These are phyloP conservation scores for Globisporangium acanthophoron DNA, from an alignment of 352 stramenopile genomes.

Conservation along the genomic window DNA sequence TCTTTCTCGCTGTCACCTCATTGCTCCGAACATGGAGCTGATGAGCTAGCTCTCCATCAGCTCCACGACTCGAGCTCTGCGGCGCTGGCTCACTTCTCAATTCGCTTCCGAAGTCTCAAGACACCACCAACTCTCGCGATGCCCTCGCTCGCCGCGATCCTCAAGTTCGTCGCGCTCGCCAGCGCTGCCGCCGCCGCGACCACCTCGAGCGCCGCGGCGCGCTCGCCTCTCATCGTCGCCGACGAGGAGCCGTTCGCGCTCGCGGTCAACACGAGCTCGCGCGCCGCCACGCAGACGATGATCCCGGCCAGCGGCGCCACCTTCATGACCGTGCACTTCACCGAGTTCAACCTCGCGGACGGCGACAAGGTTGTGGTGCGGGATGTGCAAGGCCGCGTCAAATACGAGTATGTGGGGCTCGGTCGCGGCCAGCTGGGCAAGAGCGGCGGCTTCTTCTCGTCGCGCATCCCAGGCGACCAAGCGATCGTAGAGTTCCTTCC, in stretches of 20 bases:
- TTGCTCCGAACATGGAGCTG: too few species aligned
- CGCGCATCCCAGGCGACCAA: constrained; percentile 14
- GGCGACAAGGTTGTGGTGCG: constrained; percentile 23
- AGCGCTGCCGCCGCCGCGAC: not conserved
- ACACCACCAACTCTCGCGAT: not conserved
- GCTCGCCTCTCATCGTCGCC: constrained; percentile 17
- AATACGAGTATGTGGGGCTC: constrained; percentile 22
- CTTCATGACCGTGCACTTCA: constrained; percentile 40
- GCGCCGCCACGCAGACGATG: constrained; percentile 11
- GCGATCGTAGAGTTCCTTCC: constrained; percentile 24
- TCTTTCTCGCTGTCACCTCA: not conserved
- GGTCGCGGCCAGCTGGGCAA: constrained; percentile 26
- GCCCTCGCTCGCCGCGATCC: not conserved
- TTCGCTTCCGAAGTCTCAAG: not conserved
- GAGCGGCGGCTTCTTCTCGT: constrained; percentile 29
- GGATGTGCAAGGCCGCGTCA: constrained; percentile 9
- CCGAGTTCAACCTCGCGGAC: constrained; percentile 25
- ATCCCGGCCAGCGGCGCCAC: constrained; percentile 16
- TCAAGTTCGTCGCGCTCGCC: constrained; percentile 2
- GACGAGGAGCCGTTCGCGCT: constrained; percentile 16
- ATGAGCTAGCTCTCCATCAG: not conserved
- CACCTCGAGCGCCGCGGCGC: not conserved
- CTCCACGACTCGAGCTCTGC: not conserved
- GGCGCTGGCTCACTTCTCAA: not conserved
- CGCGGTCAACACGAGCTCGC: constrained; percentile 20